Percentiles rank a stretch among this genome's conserved stretches.
Evolutionary conservation across 1,284 basidiomycete species (phyloP).

Genomic region (Rhodotorula sp.): DNA sequence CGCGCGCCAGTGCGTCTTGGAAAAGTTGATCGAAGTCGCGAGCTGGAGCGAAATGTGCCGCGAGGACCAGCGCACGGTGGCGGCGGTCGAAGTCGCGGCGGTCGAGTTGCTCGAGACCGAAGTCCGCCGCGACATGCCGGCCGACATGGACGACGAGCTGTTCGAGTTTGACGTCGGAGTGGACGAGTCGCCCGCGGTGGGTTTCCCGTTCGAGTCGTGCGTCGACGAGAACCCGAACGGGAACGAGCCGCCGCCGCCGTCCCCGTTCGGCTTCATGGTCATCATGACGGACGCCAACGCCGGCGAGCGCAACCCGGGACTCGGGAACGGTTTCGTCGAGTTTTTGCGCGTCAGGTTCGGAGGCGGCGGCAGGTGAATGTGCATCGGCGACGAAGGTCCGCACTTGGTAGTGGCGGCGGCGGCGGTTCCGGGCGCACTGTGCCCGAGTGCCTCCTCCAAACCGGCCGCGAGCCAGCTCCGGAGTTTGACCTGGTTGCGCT

Average conservation of each 20-base stretch:
- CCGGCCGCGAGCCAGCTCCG: background rate
- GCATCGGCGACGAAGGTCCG: background rate
- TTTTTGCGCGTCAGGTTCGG: background rate
- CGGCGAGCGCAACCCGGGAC: background rate
- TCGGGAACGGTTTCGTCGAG: conserved; percentile 4
- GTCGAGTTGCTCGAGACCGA: background rate
- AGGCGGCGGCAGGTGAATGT: background rate
- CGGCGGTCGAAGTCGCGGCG: background rate
- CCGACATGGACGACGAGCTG: background rate
- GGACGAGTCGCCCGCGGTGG: background rate
- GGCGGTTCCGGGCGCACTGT: no score
- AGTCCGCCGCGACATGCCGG: background rate
- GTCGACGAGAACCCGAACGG: background rate
- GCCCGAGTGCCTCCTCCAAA: background rate
- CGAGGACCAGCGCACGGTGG: background rate
- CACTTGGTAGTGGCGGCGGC: background rate
- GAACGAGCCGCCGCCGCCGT: background rate
- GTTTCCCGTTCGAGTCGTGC: background rate
- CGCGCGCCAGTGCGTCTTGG: conserved; percentile 19
- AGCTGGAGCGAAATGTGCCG: conserved; percentile 14
- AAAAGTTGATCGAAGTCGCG: conserved; percentile 18
- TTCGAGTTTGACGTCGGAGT: background rate
- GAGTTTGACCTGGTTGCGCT: background rate
- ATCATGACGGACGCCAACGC: background rate
- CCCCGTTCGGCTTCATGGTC: background rate